phyloP scores from a whole-genome alignment of 257 asterid genomes.

The Przewalskia tangutica region DNA sequence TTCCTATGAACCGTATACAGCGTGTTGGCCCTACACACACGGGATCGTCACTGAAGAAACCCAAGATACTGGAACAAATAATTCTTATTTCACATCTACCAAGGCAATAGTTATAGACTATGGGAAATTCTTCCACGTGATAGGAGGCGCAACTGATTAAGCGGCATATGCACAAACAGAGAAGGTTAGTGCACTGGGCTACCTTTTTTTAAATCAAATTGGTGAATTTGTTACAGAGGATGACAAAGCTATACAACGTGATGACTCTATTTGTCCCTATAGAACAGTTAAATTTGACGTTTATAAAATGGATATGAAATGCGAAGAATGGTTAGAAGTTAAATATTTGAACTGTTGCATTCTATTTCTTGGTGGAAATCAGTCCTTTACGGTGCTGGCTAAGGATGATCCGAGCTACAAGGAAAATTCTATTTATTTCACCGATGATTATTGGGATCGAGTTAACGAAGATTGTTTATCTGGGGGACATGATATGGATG shows the following conservation, averaged over 20 bases:
- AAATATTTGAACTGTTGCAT: slow-evolving; percentile 7
- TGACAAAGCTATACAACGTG: slow-evolving; percentile 13
- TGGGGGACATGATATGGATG: slow-evolving; percentile 41
- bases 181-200: no score
- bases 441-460: slow-evolving; percentile 31
- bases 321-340: slow-evolving; percentile 8
- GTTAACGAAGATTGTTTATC: slow-evolving; percentile 17
- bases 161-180: no score
- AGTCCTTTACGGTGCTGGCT: slow-evolving; percentile 6
- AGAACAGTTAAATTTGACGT: slow-evolving; percentile 19
- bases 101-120: no score
- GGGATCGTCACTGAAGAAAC: no score
- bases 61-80: no score
- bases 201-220: no score
- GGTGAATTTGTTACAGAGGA: slow-evolving; percentile 22
- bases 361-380: slow-evolving; percentile 32
- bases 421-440: slow-evolving; percentile 25
- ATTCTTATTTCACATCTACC: no score
- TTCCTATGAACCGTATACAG: no score
- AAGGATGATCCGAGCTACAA: slow-evolving; percentile 1
- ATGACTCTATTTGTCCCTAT: slow-evolving; percentile 17
- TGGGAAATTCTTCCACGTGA: no score
- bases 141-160: no score
- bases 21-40: no score
- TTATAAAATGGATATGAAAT: slow-evolving; percentile 1